These are phyloP conservation scores for Fusarium algeriense DNA, from an alignment of 2,329 filamentous ascomycete genomes.

Conservation along the genomic window DNA sequence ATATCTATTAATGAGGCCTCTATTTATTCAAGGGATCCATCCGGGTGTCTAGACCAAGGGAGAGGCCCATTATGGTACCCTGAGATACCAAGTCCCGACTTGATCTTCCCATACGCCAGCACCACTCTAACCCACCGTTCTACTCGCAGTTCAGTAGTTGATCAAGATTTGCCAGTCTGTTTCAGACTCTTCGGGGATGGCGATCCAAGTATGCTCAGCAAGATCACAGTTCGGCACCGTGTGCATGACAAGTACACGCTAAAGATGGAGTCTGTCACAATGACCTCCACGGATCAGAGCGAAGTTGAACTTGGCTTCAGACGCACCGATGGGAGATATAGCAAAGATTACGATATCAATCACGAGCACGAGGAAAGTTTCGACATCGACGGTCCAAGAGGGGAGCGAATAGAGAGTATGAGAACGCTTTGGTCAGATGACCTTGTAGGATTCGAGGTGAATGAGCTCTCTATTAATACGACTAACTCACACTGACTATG, in stretches of 20 bases:
- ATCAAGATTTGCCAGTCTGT: not conserved
- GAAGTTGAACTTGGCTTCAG: not conserved
- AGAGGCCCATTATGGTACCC: not conserved
- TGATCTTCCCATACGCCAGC: not conserved
- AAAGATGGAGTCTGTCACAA: not conserved
- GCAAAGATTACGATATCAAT: not conserved
- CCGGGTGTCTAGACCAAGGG: too few species aligned
- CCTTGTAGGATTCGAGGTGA: not conserved
- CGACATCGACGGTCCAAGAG: not conserved
- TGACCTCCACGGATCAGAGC: not conserved
- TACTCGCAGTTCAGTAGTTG: not conserved
- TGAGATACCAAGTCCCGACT: not conserved
- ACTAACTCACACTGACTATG: not conserved
- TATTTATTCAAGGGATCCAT: not conserved
- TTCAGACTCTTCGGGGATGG: not conserved
- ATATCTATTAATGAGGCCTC: not conserved
- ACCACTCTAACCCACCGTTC: not conserved
- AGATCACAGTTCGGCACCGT: not conserved
- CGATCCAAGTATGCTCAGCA: not conserved
- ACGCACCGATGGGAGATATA: not conserved
- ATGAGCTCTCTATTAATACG: not conserved
- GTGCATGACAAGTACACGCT: not conserved
- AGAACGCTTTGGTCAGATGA: not conserved
- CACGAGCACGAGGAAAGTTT: not conserved
- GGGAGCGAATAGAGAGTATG: not conserved